These are phyloP conservation scores for Leccinum longicurvipes DNA, from an alignment of 768 basidiomycete genomes.

Conservation along the genomic window DNA sequence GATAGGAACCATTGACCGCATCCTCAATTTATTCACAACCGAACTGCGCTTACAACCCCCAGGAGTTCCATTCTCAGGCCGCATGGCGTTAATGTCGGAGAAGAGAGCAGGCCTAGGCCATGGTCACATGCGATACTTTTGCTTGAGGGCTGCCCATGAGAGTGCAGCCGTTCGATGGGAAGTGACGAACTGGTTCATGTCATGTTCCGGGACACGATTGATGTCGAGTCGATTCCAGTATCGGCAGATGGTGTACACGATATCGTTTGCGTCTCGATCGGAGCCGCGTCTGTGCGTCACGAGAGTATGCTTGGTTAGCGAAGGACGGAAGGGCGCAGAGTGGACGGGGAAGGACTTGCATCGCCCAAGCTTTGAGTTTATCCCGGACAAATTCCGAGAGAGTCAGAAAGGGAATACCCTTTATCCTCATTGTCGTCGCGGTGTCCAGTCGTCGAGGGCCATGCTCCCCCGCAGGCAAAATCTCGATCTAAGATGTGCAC, in stretches of 20 bases:
- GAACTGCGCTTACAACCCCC: background rate
- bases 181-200: constrained; percentile 75
- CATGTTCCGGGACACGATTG: constrained; percentile 81
- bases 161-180: constrained; percentile 58
- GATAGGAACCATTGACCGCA: constrained; percentile 23
- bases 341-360: constrained; percentile 44
- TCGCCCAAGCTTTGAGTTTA: constrained; percentile 79
- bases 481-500: constrained; percentile 60
- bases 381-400: constrained; percentile 83
- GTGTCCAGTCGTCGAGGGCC: constrained; percentile 73
- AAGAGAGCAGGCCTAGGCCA: background rate
- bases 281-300: constrained; percentile 51
- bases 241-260: constrained; percentile 62
- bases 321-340: constrained; percentile 5
- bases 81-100: background rate
- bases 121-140: constrained; percentile 62
- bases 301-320: constrained; percentile 10
- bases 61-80: background rate
- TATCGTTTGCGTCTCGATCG: constrained; percentile 76
- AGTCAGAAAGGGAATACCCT: constrained; percentile 76
- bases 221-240: constrained; percentile 84
- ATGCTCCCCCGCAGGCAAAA: constrained; percentile 75
- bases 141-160: constrained; percentile 72
- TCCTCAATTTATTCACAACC: background rate
- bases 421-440: constrained; percentile 63